Evolutionary conservation across 768 basidiomycete species (phyloP).

Genomic region (Suillus spraguei): DNA sequence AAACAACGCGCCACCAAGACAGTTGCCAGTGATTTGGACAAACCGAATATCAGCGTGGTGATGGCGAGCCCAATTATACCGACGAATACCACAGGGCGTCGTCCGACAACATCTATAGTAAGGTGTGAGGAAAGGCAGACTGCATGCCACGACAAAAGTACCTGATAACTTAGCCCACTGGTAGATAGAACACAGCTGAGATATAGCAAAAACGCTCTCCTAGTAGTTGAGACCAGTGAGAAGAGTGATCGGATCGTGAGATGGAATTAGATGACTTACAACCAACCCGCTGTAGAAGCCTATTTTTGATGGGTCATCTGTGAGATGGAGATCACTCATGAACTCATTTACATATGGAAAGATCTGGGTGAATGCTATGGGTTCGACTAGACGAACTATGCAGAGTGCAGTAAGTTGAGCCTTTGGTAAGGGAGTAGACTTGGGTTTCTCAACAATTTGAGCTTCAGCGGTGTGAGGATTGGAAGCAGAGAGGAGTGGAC

Average conservation of each 20-base stretch:
- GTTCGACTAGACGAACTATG: slow-evolving; percentile 56
- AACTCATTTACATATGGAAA: slow-evolving; percentile 74
- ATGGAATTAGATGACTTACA: slow-evolving; percentile 37
- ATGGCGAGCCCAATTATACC: slow-evolving; percentile 53
- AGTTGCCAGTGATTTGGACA: slow-evolving; percentile 53
- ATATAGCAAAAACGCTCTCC: slow-evolving; percentile 68
- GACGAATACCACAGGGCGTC: slow-evolving; percentile 61
- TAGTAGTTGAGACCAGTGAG: slow-evolving; percentile 24
- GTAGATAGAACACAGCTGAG: slow-evolving; percentile 62
- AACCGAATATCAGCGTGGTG: slow-evolving; percentile 57
- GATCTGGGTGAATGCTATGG: slow-evolving; percentile 64
- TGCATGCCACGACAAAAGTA: slow-evolving; percentile 16
- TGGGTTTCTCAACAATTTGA: slow-evolving; percentile 27
- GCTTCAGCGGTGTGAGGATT: slow-evolving; percentile 32
- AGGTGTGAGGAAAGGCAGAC: slow-evolving; percentile 8
- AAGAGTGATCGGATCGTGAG: slow-evolving; percentile 2
- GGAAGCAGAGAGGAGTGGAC: slow-evolving; percentile 30
- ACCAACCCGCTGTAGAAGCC: slow-evolving; percentile 74
- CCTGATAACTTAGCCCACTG: slow-evolving; percentile 67
- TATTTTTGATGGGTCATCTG: slow-evolving; percentile 57
- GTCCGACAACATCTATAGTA: slow-evolving; percentile 54
- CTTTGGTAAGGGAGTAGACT: slow-evolving; percentile 51
- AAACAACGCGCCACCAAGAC: slow-evolving; percentile 55
- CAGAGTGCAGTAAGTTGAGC: slow-evolving; percentile 58
- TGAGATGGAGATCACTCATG: slow-evolving; percentile 56